A percentile compares a stretch with the other conserved stretches of the same genome.
Conservation (phyloP, 371 early-diverging fungal genomes). For the Lichtheimia corymbifera region DNA sequence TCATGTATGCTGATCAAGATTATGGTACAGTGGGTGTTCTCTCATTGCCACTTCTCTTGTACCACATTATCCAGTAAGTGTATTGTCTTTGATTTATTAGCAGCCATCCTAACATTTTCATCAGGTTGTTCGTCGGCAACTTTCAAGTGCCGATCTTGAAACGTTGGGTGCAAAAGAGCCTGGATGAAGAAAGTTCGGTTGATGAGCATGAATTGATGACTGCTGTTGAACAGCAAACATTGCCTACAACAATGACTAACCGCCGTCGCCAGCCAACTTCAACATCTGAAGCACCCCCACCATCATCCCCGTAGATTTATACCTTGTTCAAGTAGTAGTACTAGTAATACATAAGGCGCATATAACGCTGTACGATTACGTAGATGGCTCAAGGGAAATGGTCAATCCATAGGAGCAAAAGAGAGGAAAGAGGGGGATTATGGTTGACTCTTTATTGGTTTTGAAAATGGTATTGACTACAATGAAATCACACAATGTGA, state of each 20-base stretch:
- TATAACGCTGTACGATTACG: too few relatives aligned
- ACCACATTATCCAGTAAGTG: slow-evolving; percentile 73
- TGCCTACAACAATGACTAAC: slow-evolving; percentile 2
- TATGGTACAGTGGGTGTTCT: slow-evolving; percentile 60
- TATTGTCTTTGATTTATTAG: neutral
- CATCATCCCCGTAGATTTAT: neutral
- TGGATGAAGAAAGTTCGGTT: slow-evolving; percentile 6
- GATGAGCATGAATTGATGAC: neutral
- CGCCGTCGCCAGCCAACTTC: slow-evolving; percentile 2
- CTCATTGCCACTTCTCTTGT: slow-evolving; percentile 68
- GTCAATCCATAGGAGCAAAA: too few relatives aligned
- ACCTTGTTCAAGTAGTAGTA: too few relatives aligned
- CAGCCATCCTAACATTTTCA: neutral
- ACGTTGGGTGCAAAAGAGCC: slow-evolving; percentile 48
- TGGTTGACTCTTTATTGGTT: too few relatives aligned
- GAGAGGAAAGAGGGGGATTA: too few relatives aligned
- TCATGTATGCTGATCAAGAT: slow-evolving; percentile 55
- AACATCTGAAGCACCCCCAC: neutral
- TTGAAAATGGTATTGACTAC: too few relatives aligned
- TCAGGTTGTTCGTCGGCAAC: slow-evolving; percentile 62
- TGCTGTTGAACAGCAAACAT: neutral
- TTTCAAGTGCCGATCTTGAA: slow-evolving; percentile 61
- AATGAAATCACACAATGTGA: too few relatives aligned
- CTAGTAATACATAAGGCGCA: too few relatives aligned
- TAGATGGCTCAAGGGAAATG: too few relatives aligned